These are phyloP conservation scores for Trypanosoma vivax DNA, from an alignment of 208 protist species.

Conservation along the genomic window DNA sequence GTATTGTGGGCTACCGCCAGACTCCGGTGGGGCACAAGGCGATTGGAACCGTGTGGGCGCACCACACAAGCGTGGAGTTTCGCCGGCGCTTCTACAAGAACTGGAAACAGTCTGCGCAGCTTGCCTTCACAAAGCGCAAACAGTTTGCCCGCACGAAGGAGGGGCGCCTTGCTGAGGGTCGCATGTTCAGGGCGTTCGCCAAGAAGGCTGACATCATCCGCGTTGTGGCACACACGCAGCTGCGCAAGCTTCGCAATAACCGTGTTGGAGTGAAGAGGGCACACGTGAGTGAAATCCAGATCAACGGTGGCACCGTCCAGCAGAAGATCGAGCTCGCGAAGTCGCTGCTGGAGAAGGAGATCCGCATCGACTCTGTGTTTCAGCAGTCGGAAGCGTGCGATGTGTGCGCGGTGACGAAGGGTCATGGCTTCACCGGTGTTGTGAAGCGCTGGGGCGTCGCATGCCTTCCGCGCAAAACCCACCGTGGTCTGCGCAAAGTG, in stretches of 20 bases:
- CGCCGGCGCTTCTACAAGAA: constrained; percentile 99
- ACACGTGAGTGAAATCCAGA: constrained; percentile 99
- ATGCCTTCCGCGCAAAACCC: constrained; percentile 98
- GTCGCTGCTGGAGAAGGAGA: constrained; percentile 94
- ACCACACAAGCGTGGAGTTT: constrained; percentile 93
- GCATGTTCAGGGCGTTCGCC: constrained; percentile 90
- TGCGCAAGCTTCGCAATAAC: constrained; percentile 95
- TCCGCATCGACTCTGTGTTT: constrained; percentile 94
- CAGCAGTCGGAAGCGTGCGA: constrained; percentile 95
- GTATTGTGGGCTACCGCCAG: constrained; percentile 98
- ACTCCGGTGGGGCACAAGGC: constrained; percentile 95
- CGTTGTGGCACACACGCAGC: constrained; percentile 98
- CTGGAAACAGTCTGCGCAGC: constrained; percentile 97
- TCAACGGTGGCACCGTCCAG: constrained; percentile 96
- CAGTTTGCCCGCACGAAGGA: constrained; percentile 79
- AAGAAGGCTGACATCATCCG: constrained; percentile 96
- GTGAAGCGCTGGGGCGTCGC: constrained; percentile 96
- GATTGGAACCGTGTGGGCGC: constrained; percentile 97
- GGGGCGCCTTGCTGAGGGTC: constrained; percentile 78
- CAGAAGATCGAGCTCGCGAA: constrained; percentile 96
- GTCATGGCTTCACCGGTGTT: constrained; percentile 98
- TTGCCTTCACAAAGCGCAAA: constrained; percentile 95
- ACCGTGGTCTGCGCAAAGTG: constrained; percentile 98
- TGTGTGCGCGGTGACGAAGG: constrained; percentile 96
- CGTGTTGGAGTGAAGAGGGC: constrained; percentile 98